These are phyloP conservation scores for Globisporangium uncinulatum DNA, from an alignment of 352 stramenopile genomes.

Conservation along the genomic window DNA sequence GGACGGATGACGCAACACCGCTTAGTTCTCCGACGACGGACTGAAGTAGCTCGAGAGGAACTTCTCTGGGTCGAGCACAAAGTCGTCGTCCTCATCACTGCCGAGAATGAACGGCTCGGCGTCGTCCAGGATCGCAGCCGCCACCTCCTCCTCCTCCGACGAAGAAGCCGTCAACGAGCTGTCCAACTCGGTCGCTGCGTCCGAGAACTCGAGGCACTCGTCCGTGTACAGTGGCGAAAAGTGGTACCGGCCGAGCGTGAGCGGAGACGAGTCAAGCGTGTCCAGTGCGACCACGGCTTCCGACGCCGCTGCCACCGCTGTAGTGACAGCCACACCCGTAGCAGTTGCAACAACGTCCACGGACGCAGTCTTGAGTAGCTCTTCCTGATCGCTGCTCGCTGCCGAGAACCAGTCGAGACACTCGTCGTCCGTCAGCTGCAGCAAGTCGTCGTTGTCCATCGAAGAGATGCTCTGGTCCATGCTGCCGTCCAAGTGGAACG, in stretches of 20 bases:
- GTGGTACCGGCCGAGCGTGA: slow-evolving; percentile 16
- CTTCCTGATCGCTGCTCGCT: slow-evolving; percentile 20
- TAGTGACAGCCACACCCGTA: background rate
- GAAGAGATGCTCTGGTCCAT: slow-evolving; percentile 38
- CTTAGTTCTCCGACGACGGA: slow-evolving; percentile 16
- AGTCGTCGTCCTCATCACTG: slow-evolving; percentile 65
- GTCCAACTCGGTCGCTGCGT: slow-evolving; percentile 2
- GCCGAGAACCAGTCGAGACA: slow-evolving; percentile 77
- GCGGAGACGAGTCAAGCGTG: slow-evolving; percentile 9
- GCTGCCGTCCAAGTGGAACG: slow-evolving; percentile 35
- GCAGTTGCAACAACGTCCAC: background rate
- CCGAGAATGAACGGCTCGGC: slow-evolving; percentile 27
- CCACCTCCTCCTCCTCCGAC: slow-evolving; percentile 3
- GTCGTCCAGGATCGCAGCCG: slow-evolving; percentile 16
- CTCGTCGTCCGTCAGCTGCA: slow-evolving; percentile 78
- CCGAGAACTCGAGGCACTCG: slow-evolving; percentile 19
- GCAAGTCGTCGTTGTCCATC: slow-evolving; percentile 77
- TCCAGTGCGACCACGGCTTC: background rate
- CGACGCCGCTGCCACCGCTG: background rate
- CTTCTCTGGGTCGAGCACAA: slow-evolving; percentile 82
- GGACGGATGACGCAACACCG: background rate
- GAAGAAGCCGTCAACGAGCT: slow-evolving; percentile 8
- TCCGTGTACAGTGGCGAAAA: slow-evolving; percentile 23
- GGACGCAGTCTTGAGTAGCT: slow-evolving; percentile 17
- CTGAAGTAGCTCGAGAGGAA: slow-evolving; percentile 85